Conservation (phyloP, 768 basidiomycete genomes). For the Hemileccinum impolitum region DNA sequence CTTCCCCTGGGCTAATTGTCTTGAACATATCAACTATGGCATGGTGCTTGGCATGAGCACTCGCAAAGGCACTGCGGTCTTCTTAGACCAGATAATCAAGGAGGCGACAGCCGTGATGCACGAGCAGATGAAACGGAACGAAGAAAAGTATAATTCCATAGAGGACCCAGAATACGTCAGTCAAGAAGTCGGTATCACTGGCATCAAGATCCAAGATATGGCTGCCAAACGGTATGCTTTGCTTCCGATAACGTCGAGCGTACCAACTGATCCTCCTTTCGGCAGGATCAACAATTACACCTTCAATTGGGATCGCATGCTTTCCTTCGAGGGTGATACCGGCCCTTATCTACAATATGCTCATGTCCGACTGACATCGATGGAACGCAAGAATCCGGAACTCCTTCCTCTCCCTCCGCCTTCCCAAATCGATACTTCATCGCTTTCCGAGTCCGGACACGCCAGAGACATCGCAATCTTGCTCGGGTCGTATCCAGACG, state of each 20-base stretch:
- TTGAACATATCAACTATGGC: slow-evolving; percentile 90
- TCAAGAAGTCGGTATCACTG: slow-evolving; percentile 87
- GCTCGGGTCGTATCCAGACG: slow-evolving; percentile 89
- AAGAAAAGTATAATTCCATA: slow-evolving; percentile 85
- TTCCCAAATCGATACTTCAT: slow-evolving; percentile 61
- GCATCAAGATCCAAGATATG: slow-evolving; percentile 98
- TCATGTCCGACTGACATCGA: slow-evolving; percentile 87
- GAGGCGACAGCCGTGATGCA: slow-evolving; percentile 90
- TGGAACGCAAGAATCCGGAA: slow-evolving; percentile 88
- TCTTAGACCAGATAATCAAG: slow-evolving; percentile 88
- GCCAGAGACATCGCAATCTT: slow-evolving; percentile 84
- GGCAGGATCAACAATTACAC: slow-evolving; percentile 90
- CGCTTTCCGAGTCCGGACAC: slow-evolving; percentile 65
- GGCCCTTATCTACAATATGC: slow-evolving; percentile 97
- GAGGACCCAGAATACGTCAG: slow-evolving; percentile 81
- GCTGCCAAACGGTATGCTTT: slow-evolving; percentile 75
- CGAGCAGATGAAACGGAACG: slow-evolving; percentile 93
- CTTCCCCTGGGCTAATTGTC: slow-evolving; percentile 77
- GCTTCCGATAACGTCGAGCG: background rate
- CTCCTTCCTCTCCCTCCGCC: slow-evolving; percentile 73
- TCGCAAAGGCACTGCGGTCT: slow-evolving; percentile 89
- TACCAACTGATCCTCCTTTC: background rate
- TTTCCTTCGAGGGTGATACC: slow-evolving; percentile 94
- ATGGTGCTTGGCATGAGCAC: slow-evolving; percentile 95
- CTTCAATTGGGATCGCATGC: slow-evolving; percentile 93